A percentile compares a stretch with the other conserved stretches of the same genome.
phyloP scores from a whole-genome alignment of 192 early-diverging fungal species.

The Dimargaris cristalligena region DNA sequence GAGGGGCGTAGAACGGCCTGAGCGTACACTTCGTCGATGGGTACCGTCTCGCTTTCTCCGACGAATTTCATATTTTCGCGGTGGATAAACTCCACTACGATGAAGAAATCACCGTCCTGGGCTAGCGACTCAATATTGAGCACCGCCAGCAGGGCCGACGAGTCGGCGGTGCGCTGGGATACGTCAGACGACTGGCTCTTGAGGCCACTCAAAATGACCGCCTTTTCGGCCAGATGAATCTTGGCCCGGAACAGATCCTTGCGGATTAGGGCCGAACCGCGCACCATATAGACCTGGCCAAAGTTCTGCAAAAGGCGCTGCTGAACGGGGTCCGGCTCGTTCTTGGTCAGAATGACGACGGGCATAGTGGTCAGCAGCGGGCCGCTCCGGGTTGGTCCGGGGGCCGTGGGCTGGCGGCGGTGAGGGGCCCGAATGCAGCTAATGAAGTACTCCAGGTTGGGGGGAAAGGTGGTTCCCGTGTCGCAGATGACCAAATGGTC shows the following conservation, averaged over 20 bases:
- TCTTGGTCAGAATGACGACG: slow-evolving; percentile 39
- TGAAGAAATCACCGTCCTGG: slow-evolving; percentile 32
- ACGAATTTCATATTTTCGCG: slow-evolving; percentile 62
- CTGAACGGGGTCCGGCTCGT: slow-evolving; percentile 23
- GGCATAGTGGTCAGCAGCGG: slow-evolving; percentile 11
- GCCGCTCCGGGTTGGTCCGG: slow-evolving; percentile 1
- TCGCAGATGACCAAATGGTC: slow-evolving; percentile 46
- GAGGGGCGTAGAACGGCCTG: slow-evolving; percentile 46
- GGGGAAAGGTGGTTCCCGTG: slow-evolving; percentile 36
- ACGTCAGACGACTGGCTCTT: slow-evolving; percentile 22
- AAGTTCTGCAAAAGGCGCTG: slow-evolving; percentile 28
- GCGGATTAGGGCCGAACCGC: slow-evolving; percentile 37
- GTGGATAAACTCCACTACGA: slow-evolving; percentile 54
- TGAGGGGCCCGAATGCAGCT: slow-evolving; percentile 36
- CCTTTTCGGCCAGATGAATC: slow-evolving; percentile 32
- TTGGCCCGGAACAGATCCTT: slow-evolving; percentile 38
- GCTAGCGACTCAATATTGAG: slow-evolving; percentile 47
- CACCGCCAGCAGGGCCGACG: slow-evolving; percentile 40
- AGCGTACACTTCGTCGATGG: slow-evolving; percentile 35
- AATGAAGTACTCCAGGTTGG: slow-evolving; percentile 48
- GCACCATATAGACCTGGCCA: slow-evolving; percentile 31
- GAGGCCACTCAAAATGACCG: slow-evolving; percentile 38
- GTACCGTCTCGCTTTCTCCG: slow-evolving; percentile 39
- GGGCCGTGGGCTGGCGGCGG: slow-evolving; percentile 26
- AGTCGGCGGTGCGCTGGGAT: slow-evolving; percentile 35